Evolutionary conservation across 768 basidiomycete species (phyloP), one percentile per base, ranked within the genome.

Genomic region (Postia placenta): DNA sequence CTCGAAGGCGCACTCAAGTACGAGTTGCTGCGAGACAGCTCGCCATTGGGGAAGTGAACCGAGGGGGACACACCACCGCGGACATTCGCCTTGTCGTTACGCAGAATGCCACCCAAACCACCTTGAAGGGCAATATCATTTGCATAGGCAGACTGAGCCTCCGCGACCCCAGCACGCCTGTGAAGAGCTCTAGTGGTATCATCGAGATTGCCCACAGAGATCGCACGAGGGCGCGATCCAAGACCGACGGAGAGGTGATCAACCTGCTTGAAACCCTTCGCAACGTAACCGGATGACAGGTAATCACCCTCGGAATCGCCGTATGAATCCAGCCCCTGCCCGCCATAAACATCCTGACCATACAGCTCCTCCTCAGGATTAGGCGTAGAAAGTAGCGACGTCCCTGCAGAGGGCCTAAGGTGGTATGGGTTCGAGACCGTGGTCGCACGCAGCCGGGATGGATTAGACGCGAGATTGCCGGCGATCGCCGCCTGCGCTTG

Each of bases 401-500:
- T 71, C n/a, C 74, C 67, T 15, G 71, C 73, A 42, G 80, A 74
- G 49, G 85, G 72, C 54, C 85, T 74, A 46, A 74, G 71, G 53
- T 89, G 81, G 65, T 92, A 93, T n/a, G 92, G 89, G 62, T 90
- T 87, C 11, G 93, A 95, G 14, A 97, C 92, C 1, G 93, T 97
- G 60, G 79, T 93, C 14, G 93, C 92, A 7, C 93, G 83, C 64
- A 83, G 69, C 52, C 93, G 80, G 45, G 88, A 81, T 15, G 87
- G 87, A 56, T 85, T 83, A 41, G 64, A 63, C 47, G 80, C 82
- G 38, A 92, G 71, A 60, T 87, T 89, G 44, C 85, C 85, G 23
- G 89, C 85, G 62, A 94, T 91, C 30, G 88, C 92, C 39, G 87
- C 86, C 66, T 93, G 92, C 33, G 89, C 87, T 62, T 93, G 92